Evolutionary conservation across 2,329 filamentous ascomycete genomes (phyloP), one percentile per base, ranked within the genome.

Genomic region (Aspergillus ochraceoroseus): DNA sequence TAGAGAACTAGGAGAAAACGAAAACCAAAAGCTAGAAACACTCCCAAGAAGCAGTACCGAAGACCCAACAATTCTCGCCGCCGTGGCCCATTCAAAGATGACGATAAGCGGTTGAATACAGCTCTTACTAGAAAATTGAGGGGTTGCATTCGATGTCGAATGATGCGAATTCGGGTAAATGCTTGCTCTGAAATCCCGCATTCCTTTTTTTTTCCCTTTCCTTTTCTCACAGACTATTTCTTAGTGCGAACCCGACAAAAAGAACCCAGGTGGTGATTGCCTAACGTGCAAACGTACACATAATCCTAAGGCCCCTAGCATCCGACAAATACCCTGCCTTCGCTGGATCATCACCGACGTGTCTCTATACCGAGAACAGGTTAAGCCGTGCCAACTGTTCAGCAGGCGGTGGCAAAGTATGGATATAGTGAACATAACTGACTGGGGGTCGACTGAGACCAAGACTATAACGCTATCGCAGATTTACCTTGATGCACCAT

Each of bases 11-110:
- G 41, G 27, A 30, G 41, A 12, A 44, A 39, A 17, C 35, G 41
- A 20, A 38, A 44, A 19, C 4, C 17, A 11, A 34, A 32, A 32
- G 19, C 27, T 12, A 26, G 31, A 32, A 23, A 34, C n/a, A 12
- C 36, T 12, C 12, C 35, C 9, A 44, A 39, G 27, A 39, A 18
- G n/a, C 38, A 39, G 31, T 23, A 35, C 9, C 30, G 41, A 15
- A 44, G 35, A 19, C 7, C 41, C 11, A 20, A 33, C 4, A 28
- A 30, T 11, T 26, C 23, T 23, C 41, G 36, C 25, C 41, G 41
- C n/a, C 41, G 41, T 34, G 41, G 41, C 22, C 41, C 41, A 15
- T 44, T 44, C 27, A 44, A 44, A 26, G 41, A 44, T 20, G 41
- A 44, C 25, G 20, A 34, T 25, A 44, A 39, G 32, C 41, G 41